These are phyloP conservation scores for Thinopyrum obtusiflorum DNA, from an alignment of 202 grass and related monocot species.

Conservation along the genomic window DNA sequence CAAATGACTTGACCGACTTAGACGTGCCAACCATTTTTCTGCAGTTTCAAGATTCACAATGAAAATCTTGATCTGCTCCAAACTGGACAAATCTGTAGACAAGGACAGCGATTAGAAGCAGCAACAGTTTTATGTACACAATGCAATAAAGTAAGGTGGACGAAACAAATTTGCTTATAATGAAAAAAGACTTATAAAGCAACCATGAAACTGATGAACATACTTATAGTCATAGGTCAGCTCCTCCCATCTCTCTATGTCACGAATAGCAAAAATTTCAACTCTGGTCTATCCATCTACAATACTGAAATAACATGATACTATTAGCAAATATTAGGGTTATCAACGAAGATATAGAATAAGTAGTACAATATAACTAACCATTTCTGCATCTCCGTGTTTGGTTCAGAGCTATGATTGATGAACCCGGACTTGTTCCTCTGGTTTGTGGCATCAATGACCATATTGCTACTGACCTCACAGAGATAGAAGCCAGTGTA, in stretches of 20 bases:
- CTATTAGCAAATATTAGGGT: conserved; percentile 12
- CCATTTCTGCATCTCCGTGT: conserved; percentile 98
- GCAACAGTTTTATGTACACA: neutral
- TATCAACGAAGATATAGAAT: conserved; percentile 19
- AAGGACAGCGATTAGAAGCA: conserved; percentile 29
- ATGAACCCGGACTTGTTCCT: conserved; percentile 91
- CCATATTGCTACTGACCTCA: conserved; percentile 91
- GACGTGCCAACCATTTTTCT: conserved; percentile 69
- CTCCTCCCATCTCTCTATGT: conserved; percentile 83
- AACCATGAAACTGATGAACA: conserved; percentile 23
- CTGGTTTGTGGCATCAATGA: conserved; percentile 92
- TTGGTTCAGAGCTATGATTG: conserved; percentile 96
- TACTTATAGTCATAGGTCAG: conserved; percentile 94
- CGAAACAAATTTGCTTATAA: neutral
- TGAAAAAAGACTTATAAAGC: conserved; percentile 3
- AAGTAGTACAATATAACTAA: conserved; percentile 39
- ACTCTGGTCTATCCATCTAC: conserved; percentile 89
- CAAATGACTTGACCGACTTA: conserved; percentile 13
- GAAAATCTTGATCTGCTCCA: conserved; percentile 84
- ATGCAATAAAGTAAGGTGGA: neutral
- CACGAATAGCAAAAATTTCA: conserved; percentile 75
- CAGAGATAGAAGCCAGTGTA: conserved; percentile 88
- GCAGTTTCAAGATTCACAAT: conserved; percentile 79
- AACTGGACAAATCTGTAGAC: conserved; percentile 87
- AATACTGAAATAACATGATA: conserved; percentile 50